Evolutionary conservation across 139 green algal genomes (phyloP).

Genomic region (Coelastrella sp.): DNA sequence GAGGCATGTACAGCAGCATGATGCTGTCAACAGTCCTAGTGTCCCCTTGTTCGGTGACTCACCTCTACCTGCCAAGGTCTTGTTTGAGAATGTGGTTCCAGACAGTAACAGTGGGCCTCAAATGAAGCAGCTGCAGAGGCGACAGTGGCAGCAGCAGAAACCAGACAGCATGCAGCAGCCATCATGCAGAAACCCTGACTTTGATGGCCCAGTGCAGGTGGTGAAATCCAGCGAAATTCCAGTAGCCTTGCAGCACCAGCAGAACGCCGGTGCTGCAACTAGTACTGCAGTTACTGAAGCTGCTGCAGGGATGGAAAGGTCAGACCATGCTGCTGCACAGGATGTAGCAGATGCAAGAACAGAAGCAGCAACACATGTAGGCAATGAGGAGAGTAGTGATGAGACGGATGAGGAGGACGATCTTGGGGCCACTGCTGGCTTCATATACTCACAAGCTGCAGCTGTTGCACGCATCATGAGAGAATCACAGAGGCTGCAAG

Average conservation of each 20-base stretch:
- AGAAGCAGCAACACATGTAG: neutral
- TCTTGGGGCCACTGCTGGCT: neutral
- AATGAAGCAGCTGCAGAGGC: neutral
- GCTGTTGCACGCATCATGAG: constrained; percentile 28
- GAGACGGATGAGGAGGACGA: neutral
- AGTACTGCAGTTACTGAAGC: too few species aligned
- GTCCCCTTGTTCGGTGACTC: neutral
- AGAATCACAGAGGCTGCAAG: neutral
- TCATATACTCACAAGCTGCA: constrained; percentile 33
- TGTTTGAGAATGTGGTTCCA: neutral
- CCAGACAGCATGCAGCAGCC: too few species aligned
- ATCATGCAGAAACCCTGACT: too few species aligned
- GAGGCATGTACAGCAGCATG: neutral
- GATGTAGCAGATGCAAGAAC: neutral
- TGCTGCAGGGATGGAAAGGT: too few species aligned
- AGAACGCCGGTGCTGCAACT: too few species aligned
- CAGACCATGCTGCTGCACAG: too few species aligned
- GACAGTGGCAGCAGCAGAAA: neutral
- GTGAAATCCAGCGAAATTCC: too few species aligned
- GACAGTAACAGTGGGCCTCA: neutral
- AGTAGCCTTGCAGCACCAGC: too few species aligned
- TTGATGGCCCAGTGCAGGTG: too few species aligned
- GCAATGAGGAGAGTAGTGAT: neutral
- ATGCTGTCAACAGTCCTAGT: neutral
- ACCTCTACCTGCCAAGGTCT: constrained; percentile 17